Evolutionary conservation across 768 basidiomycete genomes (phyloP), one percentile per base, ranked within the genome.

Genomic region (Russula ochroleuca): DNA sequence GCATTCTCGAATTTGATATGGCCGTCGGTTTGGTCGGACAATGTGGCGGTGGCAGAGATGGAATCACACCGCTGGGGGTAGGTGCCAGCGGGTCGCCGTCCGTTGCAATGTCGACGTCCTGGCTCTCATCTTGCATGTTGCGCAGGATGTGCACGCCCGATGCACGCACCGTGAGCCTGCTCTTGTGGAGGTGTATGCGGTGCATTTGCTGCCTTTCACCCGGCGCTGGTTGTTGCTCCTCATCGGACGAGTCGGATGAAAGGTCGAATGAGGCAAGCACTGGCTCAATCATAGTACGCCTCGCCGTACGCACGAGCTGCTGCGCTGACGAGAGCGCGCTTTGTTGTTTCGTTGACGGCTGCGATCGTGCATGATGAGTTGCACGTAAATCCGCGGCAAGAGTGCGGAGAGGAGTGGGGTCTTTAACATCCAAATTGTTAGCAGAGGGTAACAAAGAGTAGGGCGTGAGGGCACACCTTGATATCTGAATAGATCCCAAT

Each of bases 401-500:
- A 11, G 75, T 72, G 25, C 78, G 79, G 15, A 90, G 75, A 10
- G 83, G 78, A 5, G 76, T 73, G 1, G 85, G 78, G 67, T 90
- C 88, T 88, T 62, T 33, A 23, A 15, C 17, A 53, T 41, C 58
- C 47, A 23, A 25, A 13, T n/a, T 33, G 11, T 31, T 33, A 37
- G 13, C 10, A 37, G 15, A 48, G 19, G 3, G n/a, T 28, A 8
- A 51, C 13, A n/a, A 45, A 14, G 5, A 25, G n/a, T n/a, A 28
- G 60, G 41, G 72, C 77, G 55, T 21, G 33, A 31, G 37, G 23
- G 9, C 25, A 40, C 70, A 90, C 88, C 87, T 68, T 77, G 76
- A 7, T 77, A 76, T 11, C 79, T 76, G 70, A 85, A 90, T 1
- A 81, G 69, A 13, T 78, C 72, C 90, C 89, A 92, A 66, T 90